These are phyloP conservation scores for Mortierella sp. DNA, from an alignment of 371 early-diverging fungal genomes.

Conservation along the genomic window DNA sequence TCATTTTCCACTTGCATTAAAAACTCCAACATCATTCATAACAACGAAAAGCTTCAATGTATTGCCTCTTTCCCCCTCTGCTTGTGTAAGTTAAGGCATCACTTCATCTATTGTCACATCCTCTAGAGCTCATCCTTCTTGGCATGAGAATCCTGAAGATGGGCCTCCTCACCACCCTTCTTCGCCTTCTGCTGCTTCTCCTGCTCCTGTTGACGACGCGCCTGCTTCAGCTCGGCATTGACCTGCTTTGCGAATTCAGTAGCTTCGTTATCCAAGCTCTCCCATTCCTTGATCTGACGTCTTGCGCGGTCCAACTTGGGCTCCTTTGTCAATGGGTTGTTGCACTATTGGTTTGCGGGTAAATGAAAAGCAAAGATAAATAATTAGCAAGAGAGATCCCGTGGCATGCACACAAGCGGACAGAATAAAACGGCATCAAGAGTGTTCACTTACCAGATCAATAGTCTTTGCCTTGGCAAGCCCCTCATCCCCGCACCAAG, in stretches of 20 bases:
- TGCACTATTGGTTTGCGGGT: slow-evolving; percentile 75
- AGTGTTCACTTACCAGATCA: slow-evolving; percentile 80
- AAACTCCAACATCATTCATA: background rate
- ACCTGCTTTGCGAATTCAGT: slow-evolving; percentile 62
- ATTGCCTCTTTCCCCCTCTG: background rate
- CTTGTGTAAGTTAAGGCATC: background rate
- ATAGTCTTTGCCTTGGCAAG: slow-evolving; percentile 93
- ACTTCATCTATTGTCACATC: background rate
- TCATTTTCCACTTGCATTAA: background rate
- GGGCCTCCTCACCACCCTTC: background rate
- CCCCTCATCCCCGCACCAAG: slow-evolving; percentile 94
- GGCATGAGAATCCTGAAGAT: slow-evolving; percentile 20
- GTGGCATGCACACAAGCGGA: background rate
- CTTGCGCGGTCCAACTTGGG: slow-evolving; percentile 95
- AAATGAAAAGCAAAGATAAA: background rate
- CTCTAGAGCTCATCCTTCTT: slow-evolving; percentile 46
- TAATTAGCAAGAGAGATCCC: background rate
- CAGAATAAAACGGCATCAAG: background rate
- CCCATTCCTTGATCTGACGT: slow-evolving; percentile 96
- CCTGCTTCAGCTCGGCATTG: slow-evolving; percentile 35
- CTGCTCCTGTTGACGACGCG: slow-evolving; percentile 30
- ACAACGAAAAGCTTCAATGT: background rate
- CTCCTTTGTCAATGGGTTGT: slow-evolving; percentile 97
- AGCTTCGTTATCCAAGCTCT: slow-evolving; percentile 76
- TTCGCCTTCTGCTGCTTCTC: slow-evolving; percentile 2